phyloP scores from a whole-genome alignment of 2,329 filamentous ascomycete species.

The Fusarium annulatum region DNA sequence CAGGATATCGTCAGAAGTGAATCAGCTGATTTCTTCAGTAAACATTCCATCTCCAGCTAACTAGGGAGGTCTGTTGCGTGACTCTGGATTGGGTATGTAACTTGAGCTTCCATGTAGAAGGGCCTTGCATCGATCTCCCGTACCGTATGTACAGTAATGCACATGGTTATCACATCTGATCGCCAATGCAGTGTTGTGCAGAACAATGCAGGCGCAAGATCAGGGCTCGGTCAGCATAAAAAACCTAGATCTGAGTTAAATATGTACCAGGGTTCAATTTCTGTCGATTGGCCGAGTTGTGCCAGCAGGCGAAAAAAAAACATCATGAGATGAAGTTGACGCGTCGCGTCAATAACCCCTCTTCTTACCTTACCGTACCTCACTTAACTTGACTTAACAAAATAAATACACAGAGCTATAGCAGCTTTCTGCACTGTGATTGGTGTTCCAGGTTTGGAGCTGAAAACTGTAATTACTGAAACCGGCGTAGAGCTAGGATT shows the following conservation, averaged over 20 bases:
- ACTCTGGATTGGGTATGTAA: conserved; percentile 15
- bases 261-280: neutral
- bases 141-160: conserved; percentile 24
- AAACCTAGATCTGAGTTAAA: conserved; percentile 9
- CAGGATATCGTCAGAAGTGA: neutral
- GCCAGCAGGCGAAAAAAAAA: conserved; percentile 23
- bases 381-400: conserved; percentile 9
- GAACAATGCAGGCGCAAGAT: conserved; percentile 32
- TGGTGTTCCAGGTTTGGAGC: conserved; percentile 24
- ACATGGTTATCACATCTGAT: conserved; percentile 37
- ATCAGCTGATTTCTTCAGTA: conserved; percentile 12
- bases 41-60: conserved; percentile 5
- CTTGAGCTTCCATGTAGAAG: conserved; percentile 40
- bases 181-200: conserved; percentile 45
- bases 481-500: conserved; percentile 38
- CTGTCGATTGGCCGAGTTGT: conserved; percentile 12
- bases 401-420: conserved; percentile 5
- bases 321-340: conserved; percentile 24
- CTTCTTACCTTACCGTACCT: conserved; percentile 20
- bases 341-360: conserved; percentile 32
- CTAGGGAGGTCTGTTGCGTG: neutral
- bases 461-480: conserved; percentile 37
- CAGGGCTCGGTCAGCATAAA: conserved; percentile 18
- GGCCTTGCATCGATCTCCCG: conserved; percentile 42
- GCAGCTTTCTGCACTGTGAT: conserved; percentile 29